Conservation (phyloP, 2,329 filamentous ascomycete species). For the Ambrosiella beaveri region DNA sequence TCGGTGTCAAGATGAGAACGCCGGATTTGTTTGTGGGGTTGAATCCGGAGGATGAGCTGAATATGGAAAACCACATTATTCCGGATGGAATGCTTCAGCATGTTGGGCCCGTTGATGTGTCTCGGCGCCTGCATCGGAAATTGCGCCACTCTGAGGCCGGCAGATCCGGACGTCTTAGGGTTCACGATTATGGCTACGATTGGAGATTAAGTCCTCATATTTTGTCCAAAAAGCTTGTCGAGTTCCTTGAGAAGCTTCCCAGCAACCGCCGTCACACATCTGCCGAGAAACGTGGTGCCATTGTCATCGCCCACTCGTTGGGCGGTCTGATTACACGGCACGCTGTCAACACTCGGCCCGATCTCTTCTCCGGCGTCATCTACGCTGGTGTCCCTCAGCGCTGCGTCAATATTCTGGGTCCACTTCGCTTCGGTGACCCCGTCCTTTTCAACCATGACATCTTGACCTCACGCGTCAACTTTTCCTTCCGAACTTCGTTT, state of each 20-base stretch:
- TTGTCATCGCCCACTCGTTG: slow-evolving; percentile 65
- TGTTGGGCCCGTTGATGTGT: slow-evolving; percentile 83
- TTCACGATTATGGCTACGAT: slow-evolving; percentile 89
- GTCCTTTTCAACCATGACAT: slow-evolving; percentile 79
- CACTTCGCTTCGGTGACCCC: slow-evolving; percentile 79
- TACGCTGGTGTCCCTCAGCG: slow-evolving; percentile 73
- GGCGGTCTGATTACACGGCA: slow-evolving; percentile 79
- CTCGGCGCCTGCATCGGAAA: slow-evolving; percentile 62
- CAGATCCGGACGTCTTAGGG: slow-evolving; percentile 49
- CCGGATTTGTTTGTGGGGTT: slow-evolving; percentile 81
- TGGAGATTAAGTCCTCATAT: slow-evolving; percentile 76
- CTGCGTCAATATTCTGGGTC: slow-evolving; percentile 82
- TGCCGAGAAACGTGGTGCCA: slow-evolving; percentile 45
- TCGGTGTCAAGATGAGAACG: slow-evolving; percentile 78
- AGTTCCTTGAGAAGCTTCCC: slow-evolving; percentile 56
- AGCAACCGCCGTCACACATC: slow-evolving; percentile 44
- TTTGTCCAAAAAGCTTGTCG: slow-evolving; percentile 52
- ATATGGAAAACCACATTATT: slow-evolving; percentile 67
- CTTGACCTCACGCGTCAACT: slow-evolving; percentile 82
- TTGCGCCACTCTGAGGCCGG: slow-evolving; percentile 59
- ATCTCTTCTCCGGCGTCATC: slow-evolving; percentile 70
- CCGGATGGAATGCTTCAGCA: slow-evolving; percentile 79
- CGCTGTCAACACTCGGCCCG: slow-evolving; percentile 68
- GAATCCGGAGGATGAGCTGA: slow-evolving; percentile 63
- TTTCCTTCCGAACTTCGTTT: slow-evolving; percentile 74